Base-by-base conservation (phyloP, 768 basidiomycete genomes). In the Lepiota venenata region DNA sequence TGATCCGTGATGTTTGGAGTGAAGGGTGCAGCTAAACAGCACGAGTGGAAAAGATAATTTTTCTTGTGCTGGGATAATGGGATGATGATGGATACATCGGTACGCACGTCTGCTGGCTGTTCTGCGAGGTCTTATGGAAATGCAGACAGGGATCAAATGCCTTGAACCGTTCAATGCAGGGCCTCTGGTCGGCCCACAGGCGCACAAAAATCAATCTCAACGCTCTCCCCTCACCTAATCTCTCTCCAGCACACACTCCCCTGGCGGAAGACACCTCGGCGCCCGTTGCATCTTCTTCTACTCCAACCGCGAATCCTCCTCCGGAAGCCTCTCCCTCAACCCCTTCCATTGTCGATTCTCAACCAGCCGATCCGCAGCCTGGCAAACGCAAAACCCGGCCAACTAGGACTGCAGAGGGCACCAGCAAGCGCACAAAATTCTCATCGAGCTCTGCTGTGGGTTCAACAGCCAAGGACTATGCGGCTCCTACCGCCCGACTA, bases 91-190 rank as follows among this genome's bases (percentile, higher is more conserved):
- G 65, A 65, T 22, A 56, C 57, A n/a, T 59, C 65, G 53, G 68
- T 69, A 57, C 60, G 68, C 61, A 25, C 42, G 47, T 35, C 50
- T 47, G 20, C 40, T 27, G n/a, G 16, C 38, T n/a, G n/a, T 8
- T 29, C 29, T 29, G 47, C 47, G 47, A 40, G 32, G 49, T 54
- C 63, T 73, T 62, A 78, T 68, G 60, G 69, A 67, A 66, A 66
- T 64, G 66, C 72, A 86, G 84, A 70, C 64, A 90, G 87, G 84
- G 80, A 50, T 77, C 86, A 55, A 91, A 91, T 72, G 68, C 79
- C 15, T 74, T 92, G 61, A 92, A 92, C 69, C 75, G 78, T 52
- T 88, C 87, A 20, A 88, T 90, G 84, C 88, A 89, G 67, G 83
- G 81, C 20, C 75, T 89, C 16, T 92, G 90, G 90, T 81, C 85